These are phyloP conservation scores for Naganishia vaughanmartiniae DNA, from an alignment of 768 basidiomycete species.

Conservation along the genomic window DNA sequence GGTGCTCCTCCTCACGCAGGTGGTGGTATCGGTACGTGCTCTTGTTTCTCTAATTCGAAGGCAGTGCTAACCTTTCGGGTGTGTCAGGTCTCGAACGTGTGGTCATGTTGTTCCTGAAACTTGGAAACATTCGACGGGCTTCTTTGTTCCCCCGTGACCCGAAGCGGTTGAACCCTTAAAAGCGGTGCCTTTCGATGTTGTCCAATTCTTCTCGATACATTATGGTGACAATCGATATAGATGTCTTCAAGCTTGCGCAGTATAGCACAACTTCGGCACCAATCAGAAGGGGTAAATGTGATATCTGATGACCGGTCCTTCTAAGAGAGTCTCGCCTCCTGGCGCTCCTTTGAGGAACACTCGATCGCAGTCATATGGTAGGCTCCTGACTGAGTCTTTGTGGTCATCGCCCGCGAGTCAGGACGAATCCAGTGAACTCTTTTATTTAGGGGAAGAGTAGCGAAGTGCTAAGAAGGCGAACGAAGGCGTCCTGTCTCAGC, in stretches of 20 bases:
- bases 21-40: constrained; percentile 72
- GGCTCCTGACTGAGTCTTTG: too few species aligned
- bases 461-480: too few species aligned
- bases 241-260: background rate
- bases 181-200: background rate
- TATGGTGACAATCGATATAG: background rate
- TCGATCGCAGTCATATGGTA: too few species aligned
- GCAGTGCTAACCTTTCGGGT: background rate
- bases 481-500: too few species aligned
- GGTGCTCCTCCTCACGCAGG: constrained; percentile 96
- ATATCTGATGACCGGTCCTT: too few species aligned
- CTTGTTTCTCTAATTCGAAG: background rate
- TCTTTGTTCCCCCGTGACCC: constrained; percentile 96
- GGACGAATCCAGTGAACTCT: too few species aligned
- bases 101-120: constrained; percentile 93
- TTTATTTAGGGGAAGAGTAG: too few species aligned
- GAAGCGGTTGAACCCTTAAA: constrained; percentile 80
- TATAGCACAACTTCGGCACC: too few species aligned
- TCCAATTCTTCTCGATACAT: background rate
- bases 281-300: too few species aligned
- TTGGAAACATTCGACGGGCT: constrained; percentile 90
- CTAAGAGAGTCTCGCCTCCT: too few species aligned
- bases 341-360: too few species aligned
- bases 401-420: too few species aligned
- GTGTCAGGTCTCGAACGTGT: constrained; percentile 74